Base-by-base conservation (phyloP, 495 filamentous ascomycete species). In the Talaromyces wortmannii region DNA sequence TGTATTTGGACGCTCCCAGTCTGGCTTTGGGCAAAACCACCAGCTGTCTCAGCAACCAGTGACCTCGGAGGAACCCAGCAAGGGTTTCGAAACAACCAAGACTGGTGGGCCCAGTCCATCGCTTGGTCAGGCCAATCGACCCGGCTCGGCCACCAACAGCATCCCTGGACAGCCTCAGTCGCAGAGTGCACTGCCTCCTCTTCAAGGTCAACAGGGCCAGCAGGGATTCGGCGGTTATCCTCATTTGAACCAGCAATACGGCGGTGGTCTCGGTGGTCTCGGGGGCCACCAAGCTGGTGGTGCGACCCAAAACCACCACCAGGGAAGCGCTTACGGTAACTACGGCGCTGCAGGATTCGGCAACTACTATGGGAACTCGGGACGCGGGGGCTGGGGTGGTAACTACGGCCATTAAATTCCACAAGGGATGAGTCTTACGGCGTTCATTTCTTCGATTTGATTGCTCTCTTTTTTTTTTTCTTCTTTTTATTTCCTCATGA, bases 141-240 rank as follows among this genome's bases (percentile, higher is more conserved):
- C 91, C 13, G 90, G 89, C 16, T 95, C 91, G 32, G 90, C 91
- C 12, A 85, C 87, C 12, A 94, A 91, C 69, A 85, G 79, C 57
- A 79, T 78, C 12, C 80, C 83, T 15, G 81, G 79, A 6, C 87
- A 90, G 66, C 70, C 78, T 50, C 71, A 75, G 60, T 72, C 67
- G 36, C 78, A 80, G 59, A 69, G 70, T 47, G 82, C 86, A 31
- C 77, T 92, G 46, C 90, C 89, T 30, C 88, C 88, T 23, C 83
- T 88, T 42, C 91, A 92, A 70, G 84, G 83, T 10, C 81, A 83
- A 57, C 76, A 77, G 61, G 70, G 75, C 16, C 63, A 64, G 30
- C 81, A 84, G 66, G 53, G 53, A 7, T 92, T 90, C 63, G 83
- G 85, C 32, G 85, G 82, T 33, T 94, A 95, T 63, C 87, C 87